phyloP scores from a whole-genome alignment of 2,329 filamentous ascomycete genomes.

The Sporothrix pseudoabietina region DNA sequence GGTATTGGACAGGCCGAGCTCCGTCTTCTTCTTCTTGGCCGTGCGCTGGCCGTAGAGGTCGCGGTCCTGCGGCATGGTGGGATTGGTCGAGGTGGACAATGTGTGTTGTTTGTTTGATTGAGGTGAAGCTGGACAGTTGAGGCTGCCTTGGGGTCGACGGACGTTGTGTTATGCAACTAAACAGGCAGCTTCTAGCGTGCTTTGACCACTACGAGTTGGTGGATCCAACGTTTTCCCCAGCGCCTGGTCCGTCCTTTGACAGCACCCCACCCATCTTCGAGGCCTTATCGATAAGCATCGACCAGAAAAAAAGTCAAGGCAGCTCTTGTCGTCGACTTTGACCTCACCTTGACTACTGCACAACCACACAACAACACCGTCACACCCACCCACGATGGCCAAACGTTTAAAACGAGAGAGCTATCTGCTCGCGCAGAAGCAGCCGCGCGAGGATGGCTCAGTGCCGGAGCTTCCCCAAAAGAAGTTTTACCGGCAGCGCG shows the following conservation, averaged over 20 bases:
- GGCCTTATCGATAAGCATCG: constrained; percentile 31
- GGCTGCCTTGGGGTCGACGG: neutral
- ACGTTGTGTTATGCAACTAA: no score
- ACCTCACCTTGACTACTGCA: neutral
- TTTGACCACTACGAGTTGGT: neutral
- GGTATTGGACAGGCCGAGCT: constrained; percentile 69
- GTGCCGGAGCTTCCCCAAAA: constrained; percentile 77
- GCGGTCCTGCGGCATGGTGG: constrained; percentile 63
- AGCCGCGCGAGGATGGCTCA: constrained; percentile 50
- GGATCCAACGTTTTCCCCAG: neutral
- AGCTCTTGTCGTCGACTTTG: neutral
- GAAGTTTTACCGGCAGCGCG: constrained; percentile 93
- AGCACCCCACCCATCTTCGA: neutral
- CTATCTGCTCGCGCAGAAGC: constrained; percentile 56
- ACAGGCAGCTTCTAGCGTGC: neutral
- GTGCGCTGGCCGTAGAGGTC: constrained; percentile 76
- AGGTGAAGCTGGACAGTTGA: neutral
- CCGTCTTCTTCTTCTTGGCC: constrained; percentile 68
- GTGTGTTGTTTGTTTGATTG: neutral
- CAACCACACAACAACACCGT: neutral
- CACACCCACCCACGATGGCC: constrained; percentile 24
- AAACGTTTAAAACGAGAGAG: constrained; percentile 68
- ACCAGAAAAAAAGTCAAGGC: constrained; percentile 22
- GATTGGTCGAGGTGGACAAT: neutral
- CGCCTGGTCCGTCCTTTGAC: neutral